Base-by-base conservation (phyloP, 1,284 basidiomycete genomes). In the Moniliophthora roreri region DNA sequence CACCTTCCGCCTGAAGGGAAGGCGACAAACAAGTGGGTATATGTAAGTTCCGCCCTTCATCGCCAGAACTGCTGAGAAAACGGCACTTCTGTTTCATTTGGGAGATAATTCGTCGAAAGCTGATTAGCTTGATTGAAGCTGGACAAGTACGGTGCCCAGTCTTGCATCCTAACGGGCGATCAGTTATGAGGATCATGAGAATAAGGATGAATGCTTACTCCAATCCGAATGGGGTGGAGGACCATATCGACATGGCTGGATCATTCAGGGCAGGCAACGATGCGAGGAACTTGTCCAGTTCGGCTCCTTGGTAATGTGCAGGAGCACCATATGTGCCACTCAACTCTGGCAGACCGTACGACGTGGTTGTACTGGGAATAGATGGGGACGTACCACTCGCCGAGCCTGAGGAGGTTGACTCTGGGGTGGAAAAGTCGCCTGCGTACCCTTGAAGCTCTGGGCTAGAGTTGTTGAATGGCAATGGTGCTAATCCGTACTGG, bases 231-330 rank as follows among this genome's bases (percentile, higher is more conserved):
- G 75, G 72, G 8, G 73, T 70, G 13, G 66, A 68, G 20, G 74
- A 73, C 76, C 75, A 80, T 69, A 78, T 73, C 15, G 65, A 61
- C 66, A 75, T 65, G 10, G 68, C 66, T 44, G 74, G 70, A 42
- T 60, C 60, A 58, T 73, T 71, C 61, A 71, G 66, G 18, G 63
- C 52, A 21, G 65, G 60, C 24, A 54, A 44, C 11, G 59, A 59
- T 6, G 59, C 47, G 23, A 54, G 32, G 37, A 58, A 53, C n/a
- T 50, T 28, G 45, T 56, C 55, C 6, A 54, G 23, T 10, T 53
- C 47, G 45, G 41, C 36, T 51, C 34, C 28, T n/a, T 39, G 37
- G 24, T 37, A 40, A 39, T 34, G 20, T 44, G 26, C 24, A 51
- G 3, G 44, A 7, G 6, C 10, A 47, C 3, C 23, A 21, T 39